These are phyloP conservation scores for Erysimum cheiri DNA, from an alignment of 441 rosid genomes.

Conservation along the genomic window DNA sequence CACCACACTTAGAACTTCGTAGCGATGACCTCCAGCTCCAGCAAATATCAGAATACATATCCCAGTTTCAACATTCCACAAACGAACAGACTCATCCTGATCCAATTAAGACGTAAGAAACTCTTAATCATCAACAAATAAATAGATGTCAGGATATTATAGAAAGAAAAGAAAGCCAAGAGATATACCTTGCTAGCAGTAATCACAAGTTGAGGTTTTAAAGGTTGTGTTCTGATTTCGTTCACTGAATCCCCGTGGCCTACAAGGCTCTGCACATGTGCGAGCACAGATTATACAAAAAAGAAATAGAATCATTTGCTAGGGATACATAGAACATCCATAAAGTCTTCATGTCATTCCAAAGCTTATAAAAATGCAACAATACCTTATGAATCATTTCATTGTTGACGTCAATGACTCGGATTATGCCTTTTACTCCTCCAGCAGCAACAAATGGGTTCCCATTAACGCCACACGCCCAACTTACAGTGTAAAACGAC, in stretches of 20 bases:
- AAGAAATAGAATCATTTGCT: slow-evolving; percentile 24
- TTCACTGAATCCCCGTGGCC: slow-evolving; percentile 98
- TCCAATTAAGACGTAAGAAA: slow-evolving; percentile 36
- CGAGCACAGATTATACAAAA: slow-evolving; percentile 25
- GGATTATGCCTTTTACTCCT: slow-evolving; percentile 90
- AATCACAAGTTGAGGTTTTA: slow-evolving; percentile 86
- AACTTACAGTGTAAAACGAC: slow-evolving; percentile 89
- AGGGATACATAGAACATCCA: slow-evolving; percentile 28
- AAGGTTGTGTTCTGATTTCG: slow-evolving; percentile 94
- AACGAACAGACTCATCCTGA: slow-evolving; percentile 95
- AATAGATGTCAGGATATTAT: slow-evolving; percentile 12
- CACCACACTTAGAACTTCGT: slow-evolving; percentile 97
- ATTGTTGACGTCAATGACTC: slow-evolving; percentile 80
- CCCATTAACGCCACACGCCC: slow-evolving; percentile 81
- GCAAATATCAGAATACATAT: slow-evolving; percentile 94
- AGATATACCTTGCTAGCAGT: slow-evolving; percentile 88
- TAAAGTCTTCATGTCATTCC: slow-evolving; percentile 1
- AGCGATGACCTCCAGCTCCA: slow-evolving; percentile 98
- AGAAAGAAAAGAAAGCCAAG: background rate
- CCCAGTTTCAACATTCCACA: slow-evolving; percentile 97
- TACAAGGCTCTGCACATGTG: slow-evolving; percentile 77
- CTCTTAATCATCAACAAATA: slow-evolving; percentile 32
- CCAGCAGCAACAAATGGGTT: slow-evolving; percentile 80
- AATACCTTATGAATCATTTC: slow-evolving; percentile 86
- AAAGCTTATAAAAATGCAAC: slow-evolving; percentile 9